Evolutionary conservation across 805 yeast species (phyloP), one percentile per base, ranked within the genome.

Genomic region (Lipomyces spencermartinsiae): DNA sequence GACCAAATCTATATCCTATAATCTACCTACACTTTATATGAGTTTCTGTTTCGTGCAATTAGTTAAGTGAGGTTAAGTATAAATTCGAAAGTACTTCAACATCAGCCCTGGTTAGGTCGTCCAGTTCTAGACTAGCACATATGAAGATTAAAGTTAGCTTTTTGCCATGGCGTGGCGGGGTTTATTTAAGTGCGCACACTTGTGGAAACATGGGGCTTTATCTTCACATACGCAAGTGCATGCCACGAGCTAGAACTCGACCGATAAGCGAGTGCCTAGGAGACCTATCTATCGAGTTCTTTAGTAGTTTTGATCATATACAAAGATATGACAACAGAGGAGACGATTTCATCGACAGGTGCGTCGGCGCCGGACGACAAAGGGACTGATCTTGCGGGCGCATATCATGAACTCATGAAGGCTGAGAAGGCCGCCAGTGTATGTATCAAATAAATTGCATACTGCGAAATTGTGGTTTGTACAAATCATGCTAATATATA

Each of bases 351-450:
- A 12, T 54, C 64, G 39, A 31, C 22, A 1, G 66, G 39, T 14
- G 62, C 63, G 14, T 37, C 65, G 7, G 39, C 49, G 46, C 53
- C 34, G 8, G 46, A 25, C 9, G 43, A 39, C 22, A 58, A 25
- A 19, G 16, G 39, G 39, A 49, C 68, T 29, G 71, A 69, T 53
- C 61, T 69, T 33, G 72, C 68, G 16, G 39, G 55, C n/a, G 71
- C 71, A 10, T 69, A 69, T 49, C 71, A 69, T 43, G 67, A 69
- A 37, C 63, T 69, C 33, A 58, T 64, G 65, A 69, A 67, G 59
- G 72, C 72, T 19, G 72, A 69, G 62, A 68, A 56, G 43, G 72
- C 72, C 10, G 72, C 72, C 29, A 35, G 37, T 25, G 72, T 69
- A 66, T 22, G 71, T 59, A 35, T 1, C 16, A 25, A 4, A 31